Conservation (phyloP, 257 asterid species). For the Salvia miltiorrhiza region DNA sequence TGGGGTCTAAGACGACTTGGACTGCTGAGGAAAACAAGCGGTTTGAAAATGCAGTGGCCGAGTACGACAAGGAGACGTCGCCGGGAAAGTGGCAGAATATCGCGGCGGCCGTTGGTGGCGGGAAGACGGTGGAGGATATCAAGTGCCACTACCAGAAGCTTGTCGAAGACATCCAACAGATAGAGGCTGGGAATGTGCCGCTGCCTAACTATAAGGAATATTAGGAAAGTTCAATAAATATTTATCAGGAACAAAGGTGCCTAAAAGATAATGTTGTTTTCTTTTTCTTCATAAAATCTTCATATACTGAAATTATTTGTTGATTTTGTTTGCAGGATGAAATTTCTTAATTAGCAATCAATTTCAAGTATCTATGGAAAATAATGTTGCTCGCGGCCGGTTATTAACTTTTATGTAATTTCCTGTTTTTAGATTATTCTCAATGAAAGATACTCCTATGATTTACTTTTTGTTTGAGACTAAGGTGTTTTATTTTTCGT, state of each 20-base stretch:
- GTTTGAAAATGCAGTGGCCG: conserved; percentile 66
- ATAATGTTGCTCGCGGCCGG: no score
- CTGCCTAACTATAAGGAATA: conserved; percentile 40
- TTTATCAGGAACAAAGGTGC: conserved; percentile 34
- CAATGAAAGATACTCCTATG: no score
- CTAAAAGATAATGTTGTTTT: no score
- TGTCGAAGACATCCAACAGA: conserved; percentile 45
- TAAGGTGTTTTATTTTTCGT: no score
- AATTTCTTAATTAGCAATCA: no score
- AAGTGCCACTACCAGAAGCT: conserved; percentile 56
- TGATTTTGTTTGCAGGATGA: no score
- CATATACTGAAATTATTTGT: no score
- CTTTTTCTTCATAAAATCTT: no score
- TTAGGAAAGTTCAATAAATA: conserved; percentile 19
- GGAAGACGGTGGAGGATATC: conserved; percentile 65
- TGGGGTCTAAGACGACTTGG: conserved; percentile 57
- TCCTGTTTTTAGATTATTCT: no score
- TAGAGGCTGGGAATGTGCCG: conserved; percentile 59
- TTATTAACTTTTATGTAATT: no score
- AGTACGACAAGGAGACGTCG: conserved; percentile 37
- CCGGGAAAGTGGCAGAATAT: conserved; percentile 60
- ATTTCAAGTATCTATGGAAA: no score
- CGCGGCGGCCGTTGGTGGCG: conserved; percentile 49
- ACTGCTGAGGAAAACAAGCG: conserved; percentile 53
- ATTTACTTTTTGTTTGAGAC: no score